These are phyloP conservation scores for Sugiyamaella neomexicana DNA, from an alignment of 1,139 yeast genomes.

Conservation along the genomic window DNA sequence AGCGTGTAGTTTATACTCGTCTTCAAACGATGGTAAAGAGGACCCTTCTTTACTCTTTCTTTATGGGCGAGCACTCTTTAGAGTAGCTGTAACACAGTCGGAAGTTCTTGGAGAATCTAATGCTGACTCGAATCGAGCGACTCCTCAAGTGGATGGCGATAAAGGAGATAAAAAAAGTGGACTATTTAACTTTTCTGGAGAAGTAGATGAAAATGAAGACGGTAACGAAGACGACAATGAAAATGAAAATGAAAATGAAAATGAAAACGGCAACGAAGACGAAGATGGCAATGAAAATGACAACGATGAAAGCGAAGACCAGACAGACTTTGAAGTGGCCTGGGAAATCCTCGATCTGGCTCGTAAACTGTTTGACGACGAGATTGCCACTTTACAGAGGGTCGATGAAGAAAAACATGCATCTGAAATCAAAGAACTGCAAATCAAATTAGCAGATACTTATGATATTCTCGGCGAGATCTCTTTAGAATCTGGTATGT, in stretches of 20 bases:
- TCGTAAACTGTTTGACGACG: conserved; percentile 59
- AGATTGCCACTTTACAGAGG: conserved; percentile 40
- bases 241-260: conserved; percentile 40
- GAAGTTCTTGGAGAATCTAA: conserved; percentile 66
- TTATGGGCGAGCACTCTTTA: conserved; percentile 81
- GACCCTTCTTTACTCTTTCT: conserved; percentile 71
- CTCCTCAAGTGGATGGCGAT: conserved; percentile 35
- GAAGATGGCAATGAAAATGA: conserved; percentile 42
- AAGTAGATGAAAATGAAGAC: conserved; percentile 34
- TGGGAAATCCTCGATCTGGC: conserved; percentile 85
- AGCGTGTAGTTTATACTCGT: conserved; percentile 63
- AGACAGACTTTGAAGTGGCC: conserved; percentile 78
- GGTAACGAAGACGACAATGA: conserved; percentile 26
- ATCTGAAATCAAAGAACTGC: conserved; percentile 42
- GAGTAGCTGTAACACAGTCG: conserved; percentile 70
- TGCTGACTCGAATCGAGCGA: conserved; percentile 23
- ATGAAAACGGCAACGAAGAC: conserved; percentile 39
- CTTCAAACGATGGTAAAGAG: conserved; percentile 54
- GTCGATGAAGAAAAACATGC: conserved; percentile 28
- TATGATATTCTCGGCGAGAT: conserved; percentile 86
- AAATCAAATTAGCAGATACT: conserved; percentile 66
- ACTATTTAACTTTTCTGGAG: conserved; percentile 21
- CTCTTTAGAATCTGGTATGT: conserved; percentile 65
- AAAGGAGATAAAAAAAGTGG: conserved; percentile 15
- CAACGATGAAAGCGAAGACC: conserved; percentile 46